A percentile compares a stretch with the other conserved stretches of the same genome.
Conservation (phyloP, 116 monocot species). For the Iris pallida region DNA sequence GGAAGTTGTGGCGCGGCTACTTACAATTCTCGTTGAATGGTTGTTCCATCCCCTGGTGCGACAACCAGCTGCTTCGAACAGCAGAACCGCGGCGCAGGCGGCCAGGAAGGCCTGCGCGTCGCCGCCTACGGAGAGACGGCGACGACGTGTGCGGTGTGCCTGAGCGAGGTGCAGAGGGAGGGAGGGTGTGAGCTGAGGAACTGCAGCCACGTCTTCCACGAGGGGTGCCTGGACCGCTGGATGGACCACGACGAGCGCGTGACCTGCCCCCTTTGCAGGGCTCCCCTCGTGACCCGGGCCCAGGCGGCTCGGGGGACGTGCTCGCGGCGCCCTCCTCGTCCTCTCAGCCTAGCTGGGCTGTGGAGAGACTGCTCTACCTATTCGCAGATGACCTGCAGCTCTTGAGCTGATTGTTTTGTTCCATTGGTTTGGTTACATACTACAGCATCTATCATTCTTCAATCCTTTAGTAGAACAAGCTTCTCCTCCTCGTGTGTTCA, state of each 20-base stretch:
- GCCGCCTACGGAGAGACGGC: slow-evolving; percentile 32
- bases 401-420: no score
- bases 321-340: no score
- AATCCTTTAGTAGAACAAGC: no score
- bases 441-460: no score
- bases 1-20: neutral
- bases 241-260: slow-evolving; percentile 51
- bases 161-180: slow-evolving; percentile 23
- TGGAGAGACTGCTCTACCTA: slow-evolving; percentile 49
- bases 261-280: slow-evolving; percentile 54
- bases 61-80: no score
- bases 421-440: no score
- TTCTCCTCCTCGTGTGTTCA: no score
- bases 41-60: no score
- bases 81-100: no score
- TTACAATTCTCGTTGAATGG: no score
- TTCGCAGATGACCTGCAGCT: slow-evolving; percentile 51
- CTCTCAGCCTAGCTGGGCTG: slow-evolving; percentile 53
- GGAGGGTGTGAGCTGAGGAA: slow-evolving; percentile 57
- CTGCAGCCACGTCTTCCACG: slow-evolving; percentile 59
- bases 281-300: slow-evolving; percentile 17
- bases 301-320: neutral
- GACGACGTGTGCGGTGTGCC: slow-evolving; percentile 55
- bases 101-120: slow-evolving; percentile 20
- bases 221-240: slow-evolving; percentile 53